These are phyloP conservation scores for Rhodofomes roseus DNA, from an alignment of 1,284 basidiomycete species.

Conservation along the genomic window DNA sequence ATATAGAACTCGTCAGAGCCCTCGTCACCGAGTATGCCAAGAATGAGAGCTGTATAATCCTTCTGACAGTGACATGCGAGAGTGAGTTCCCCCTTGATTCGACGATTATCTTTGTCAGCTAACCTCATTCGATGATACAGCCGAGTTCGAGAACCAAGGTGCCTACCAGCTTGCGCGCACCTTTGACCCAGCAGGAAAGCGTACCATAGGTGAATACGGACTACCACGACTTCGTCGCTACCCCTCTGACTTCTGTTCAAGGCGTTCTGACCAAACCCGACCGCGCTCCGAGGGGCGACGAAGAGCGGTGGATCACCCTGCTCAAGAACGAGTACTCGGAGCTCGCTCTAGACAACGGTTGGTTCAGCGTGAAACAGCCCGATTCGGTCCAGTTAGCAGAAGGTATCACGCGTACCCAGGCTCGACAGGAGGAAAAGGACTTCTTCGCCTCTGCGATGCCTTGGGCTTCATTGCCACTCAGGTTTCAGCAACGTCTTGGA, in stretches of 20 bases:
- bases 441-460: slow-evolving; percentile 60
- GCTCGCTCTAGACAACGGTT: slow-evolving; percentile 54
- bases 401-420: slow-evolving; percentile 61
- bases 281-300: slow-evolving; percentile 61
- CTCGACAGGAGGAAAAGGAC: slow-evolving; percentile 56
- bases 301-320: slow-evolving; percentile 54
- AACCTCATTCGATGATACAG: slow-evolving; percentile 30
- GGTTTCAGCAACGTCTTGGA: slow-evolving; percentile 48
- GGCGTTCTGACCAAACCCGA: slow-evolving; percentile 82
- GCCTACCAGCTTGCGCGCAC: slow-evolving; percentile 46
- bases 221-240: too few species aligned
- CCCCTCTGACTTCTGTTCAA: slow-evolving; percentile 21
- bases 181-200: neutral
- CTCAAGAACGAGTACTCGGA: slow-evolving; percentile 47
- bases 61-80: slow-evolving; percentile 70
- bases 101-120: too few species aligned
- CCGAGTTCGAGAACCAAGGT: slow-evolving; percentile 71
- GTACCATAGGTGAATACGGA: neutral
- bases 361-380: slow-evolving; percentile 75
- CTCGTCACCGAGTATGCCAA: slow-evolving; percentile 53
- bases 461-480: slow-evolving; percentile 51
- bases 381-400: slow-evolving; percentile 48
- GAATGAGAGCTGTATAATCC: slow-evolving; percentile 62
- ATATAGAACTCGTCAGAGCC: slow-evolving; percentile 60
- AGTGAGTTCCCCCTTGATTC: slow-evolving; percentile 38